A percentile compares a stretch with the other conserved stretches of the same genome.
Evolutionary conservation across 1,139 yeast species (phyloP).

Genomic region (Kodamaea plutei): DNA sequence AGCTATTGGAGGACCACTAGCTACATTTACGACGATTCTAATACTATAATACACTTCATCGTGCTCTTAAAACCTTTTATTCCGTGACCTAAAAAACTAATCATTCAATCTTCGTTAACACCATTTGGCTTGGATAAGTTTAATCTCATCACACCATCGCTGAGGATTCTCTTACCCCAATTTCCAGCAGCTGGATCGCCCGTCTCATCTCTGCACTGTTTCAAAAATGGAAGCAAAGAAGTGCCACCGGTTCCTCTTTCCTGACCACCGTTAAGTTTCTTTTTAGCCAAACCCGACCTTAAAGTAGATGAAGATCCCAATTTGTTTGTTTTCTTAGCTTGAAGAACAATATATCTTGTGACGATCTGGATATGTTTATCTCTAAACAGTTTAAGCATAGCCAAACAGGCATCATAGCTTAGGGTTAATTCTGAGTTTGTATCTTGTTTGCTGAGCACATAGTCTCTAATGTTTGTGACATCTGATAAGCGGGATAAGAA

Average conservation of each 20-base stretch:
- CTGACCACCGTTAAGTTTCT: conserved; percentile 40
- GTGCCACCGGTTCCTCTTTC: conserved; percentile 94
- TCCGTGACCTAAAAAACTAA: background rate
- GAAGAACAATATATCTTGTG: conserved; percentile 77
- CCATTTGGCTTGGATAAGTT: conserved; percentile 29
- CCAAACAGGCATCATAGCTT: conserved; percentile 85
- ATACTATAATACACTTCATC: too few relatives aligned
- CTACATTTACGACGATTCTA: too few relatives aligned
- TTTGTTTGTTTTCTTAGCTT: conserved; percentile 54
- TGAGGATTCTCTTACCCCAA: conserved; percentile 79
- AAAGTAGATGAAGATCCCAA: conserved; percentile 53
- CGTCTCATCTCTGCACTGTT: conserved; percentile 94
- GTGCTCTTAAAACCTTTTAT: too few relatives aligned
- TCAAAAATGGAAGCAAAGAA: conserved; percentile 81
- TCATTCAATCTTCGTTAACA: conserved; percentile 14
- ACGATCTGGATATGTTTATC: conserved; percentile 93
- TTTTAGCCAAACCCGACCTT: conserved; percentile 59
- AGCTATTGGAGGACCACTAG: too few relatives aligned
- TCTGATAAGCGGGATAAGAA: conserved; percentile 60
- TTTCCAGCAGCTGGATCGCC: conserved; percentile 87
- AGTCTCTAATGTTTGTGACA: conserved; percentile 59
- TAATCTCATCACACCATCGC: conserved; percentile 53
- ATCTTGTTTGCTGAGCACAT: conserved; percentile 43
- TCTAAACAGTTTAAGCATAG: conserved; percentile 83
- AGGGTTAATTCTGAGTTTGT: conserved; percentile 54